A percentile compares a stretch with the other conserved stretches of the same genome.
phyloP scores from a whole-genome alignment of 805 yeast species.

The Wickerhamiella siamensis region DNA sequence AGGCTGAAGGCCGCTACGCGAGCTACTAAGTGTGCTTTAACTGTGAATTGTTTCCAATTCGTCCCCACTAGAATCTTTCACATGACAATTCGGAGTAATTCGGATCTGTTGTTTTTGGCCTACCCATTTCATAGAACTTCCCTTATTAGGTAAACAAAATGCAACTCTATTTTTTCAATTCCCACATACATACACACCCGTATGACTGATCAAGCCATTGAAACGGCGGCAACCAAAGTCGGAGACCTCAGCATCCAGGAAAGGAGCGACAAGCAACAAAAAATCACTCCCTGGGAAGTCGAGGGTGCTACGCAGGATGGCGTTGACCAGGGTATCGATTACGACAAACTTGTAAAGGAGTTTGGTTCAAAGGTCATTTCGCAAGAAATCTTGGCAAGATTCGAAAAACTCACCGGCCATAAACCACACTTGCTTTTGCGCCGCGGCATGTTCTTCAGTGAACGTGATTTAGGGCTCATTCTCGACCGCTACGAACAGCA shows the following conservation, averaged over 20 bases:
- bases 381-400: constrained; percentile 58
- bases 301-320: constrained; percentile 98
- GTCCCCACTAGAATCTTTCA: too few species aligned
- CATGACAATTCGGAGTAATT: too few species aligned
- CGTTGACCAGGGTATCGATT: constrained; percentile 77
- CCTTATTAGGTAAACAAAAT: too few species aligned
- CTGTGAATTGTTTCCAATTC: too few species aligned
- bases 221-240: background rate
- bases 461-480: constrained; percentile 50
- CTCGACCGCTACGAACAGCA: constrained; percentile 86
- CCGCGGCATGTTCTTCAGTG: constrained; percentile 86
- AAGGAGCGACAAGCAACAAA: constrained; percentile 31
- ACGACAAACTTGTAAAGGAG: constrained; percentile 69
- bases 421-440: constrained; percentile 82
- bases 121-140: too few species aligned
- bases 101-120: too few species aligned
- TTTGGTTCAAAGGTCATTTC: constrained; percentile 74
- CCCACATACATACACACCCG: background rate
- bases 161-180: background rate
- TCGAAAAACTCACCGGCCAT: constrained; percentile 70
- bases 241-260: background rate
- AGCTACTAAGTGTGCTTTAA: too few species aligned
- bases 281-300: constrained; percentile 95
- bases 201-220: background rate
- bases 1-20: constrained; percentile 66